Evolutionary conservation across 192 early-diverging fungal genomes (phyloP), one percentile per base, ranked within the genome.

Genomic region (Borealophlyctis nickersoniae): DNA sequence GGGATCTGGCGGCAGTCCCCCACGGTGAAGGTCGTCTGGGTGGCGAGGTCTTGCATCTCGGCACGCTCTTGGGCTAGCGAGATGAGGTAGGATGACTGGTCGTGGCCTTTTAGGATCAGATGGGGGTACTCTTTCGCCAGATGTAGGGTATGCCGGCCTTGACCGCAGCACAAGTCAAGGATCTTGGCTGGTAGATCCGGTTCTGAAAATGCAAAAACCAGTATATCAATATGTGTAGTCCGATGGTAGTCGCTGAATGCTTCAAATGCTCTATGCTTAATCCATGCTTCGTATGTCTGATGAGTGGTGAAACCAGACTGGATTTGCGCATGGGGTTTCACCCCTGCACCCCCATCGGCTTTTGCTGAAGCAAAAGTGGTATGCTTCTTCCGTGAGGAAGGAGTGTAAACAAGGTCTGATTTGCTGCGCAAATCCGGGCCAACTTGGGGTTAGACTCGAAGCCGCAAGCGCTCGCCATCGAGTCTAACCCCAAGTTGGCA

Each of bases 151-250:
- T 86, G 86, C 0, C 86, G 80, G 13, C 86, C 86, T 69, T 87
- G 86, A 27, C 86, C 86, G 63, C 86, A 87, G 71, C 86, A 87
- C n/a, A 87, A 69, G 60, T 87, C 86, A 3, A 87, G 66, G 23
- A 85, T 71, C n/a, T 57, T 36, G 2, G 68, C 59, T n/a, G 59
- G 56, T 35, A 14, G 52, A 49, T n/a, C n/a, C n/a, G n/a, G n/a
- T n/a, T n/a, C n/a, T n/a, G n/a, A n/a, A n/a, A n/a, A n/a, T n/a
- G n/a, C n/a, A n/a, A n/a, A n/a, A n/a, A n/a, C n/a, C n/a, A n/a
- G n/a, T n/a, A n/a, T n/a, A n/a, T n/a, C n/a, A n/a, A n/a, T n/a
- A n/a, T n/a, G n/a, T n/a, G n/a, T n/a, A n/a, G n/a, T n/a, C n/a
- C n/a, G n/a, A n/a, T n/a, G n/a, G n/a, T n/a, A n/a, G n/a, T n/a